Percentiles rank a stretch among this genome's conserved stretches.
phyloP scores from a whole-genome alignment of 2,329 filamentous ascomycete species.

The Aspergillus flavus region DNA sequence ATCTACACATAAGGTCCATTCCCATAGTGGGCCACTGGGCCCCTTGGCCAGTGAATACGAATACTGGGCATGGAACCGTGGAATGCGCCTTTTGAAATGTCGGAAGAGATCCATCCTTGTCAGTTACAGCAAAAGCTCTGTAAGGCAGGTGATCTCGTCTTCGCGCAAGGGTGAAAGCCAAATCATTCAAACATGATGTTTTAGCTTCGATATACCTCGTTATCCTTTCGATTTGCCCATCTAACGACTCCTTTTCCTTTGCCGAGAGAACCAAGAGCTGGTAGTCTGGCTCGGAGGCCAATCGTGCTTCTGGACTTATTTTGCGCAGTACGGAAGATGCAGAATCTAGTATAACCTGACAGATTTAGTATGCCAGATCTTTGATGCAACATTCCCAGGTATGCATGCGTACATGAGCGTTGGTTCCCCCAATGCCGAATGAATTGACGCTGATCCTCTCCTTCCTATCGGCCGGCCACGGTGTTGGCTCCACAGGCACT shows the following conservation, averaged over 20 bases:
- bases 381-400: fast-evolving
- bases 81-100: conserved; percentile 7
- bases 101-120: not conserved
- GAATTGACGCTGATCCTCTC: conserved; percentile 36
- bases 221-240: conserved; percentile 11
- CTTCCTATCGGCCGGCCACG: conserved; percentile 28
- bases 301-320: not conserved
- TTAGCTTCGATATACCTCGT: conserved; percentile 11
- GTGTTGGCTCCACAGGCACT: conserved; percentile 20
- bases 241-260: conserved; percentile 14
- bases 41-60: conserved; percentile 42
- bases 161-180: conserved; percentile 20
- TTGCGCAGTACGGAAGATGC: not conserved
- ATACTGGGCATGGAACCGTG: conserved; percentile 14
- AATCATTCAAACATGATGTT: conserved; percentile 4
- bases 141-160: conserved; percentile 20
- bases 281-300: not conserved
- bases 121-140: conserved; percentile 16
- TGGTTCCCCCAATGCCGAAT: conserved; percentile 35
- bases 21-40: conserved; percentile 41
- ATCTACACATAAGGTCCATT: conserved; percentile 24
- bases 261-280: conserved; percentile 22
- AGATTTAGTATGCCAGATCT: not conserved
- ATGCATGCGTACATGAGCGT: conserved; percentile 22
- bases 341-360: conserved; percentile 18